Percentiles rank a stretch among this genome's conserved stretches.
Conservation (phyloP, 2,329 filamentous ascomycete species). For the Hysterium pulicare region DNA sequence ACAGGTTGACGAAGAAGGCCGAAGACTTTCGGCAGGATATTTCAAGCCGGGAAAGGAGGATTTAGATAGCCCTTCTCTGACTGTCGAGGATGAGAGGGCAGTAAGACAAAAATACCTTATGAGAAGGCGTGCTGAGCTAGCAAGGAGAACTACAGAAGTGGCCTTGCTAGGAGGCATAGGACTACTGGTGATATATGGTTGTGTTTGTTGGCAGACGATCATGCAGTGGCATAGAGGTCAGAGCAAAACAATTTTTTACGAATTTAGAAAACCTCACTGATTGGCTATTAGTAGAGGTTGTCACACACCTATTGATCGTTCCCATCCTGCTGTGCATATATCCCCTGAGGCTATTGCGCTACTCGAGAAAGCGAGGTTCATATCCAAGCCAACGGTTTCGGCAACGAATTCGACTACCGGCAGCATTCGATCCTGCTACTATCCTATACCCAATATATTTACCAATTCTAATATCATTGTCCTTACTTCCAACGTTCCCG, state of each 20-base stretch:
- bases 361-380: constrained; percentile 23
- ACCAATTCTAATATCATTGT: constrained; percentile 72
- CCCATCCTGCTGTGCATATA: constrained; percentile 31
- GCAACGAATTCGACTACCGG: constrained; percentile 60
- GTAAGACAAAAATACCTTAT: constrained; percentile 69
- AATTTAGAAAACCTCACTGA: constrained; percentile 12
- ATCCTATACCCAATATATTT: constrained; percentile 80
- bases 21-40: constrained; percentile 35
- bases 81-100: constrained; percentile 35
- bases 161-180: constrained; percentile 53
- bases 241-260: constrained; percentile 5
- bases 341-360: constrained; percentile 36
- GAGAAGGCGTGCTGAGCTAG: constrained; percentile 86
- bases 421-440: constrained; percentile 85
- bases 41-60: constrained; percentile 27
- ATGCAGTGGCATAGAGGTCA: constrained; percentile 41
- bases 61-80: constrained; percentile 17
- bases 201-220: constrained; percentile 30
- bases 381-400: constrained; percentile 28
- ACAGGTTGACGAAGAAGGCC: constrained; percentile 47
- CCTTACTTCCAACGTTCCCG: constrained; percentile 62
- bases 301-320: constrained; percentile 36
- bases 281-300: constrained; percentile 34
- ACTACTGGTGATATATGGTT: constrained; percentile 42
- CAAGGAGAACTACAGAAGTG: constrained; percentile 59